These are phyloP conservation scores for Nannizzia gypsea DNA, from an alignment of 2,329 filamentous ascomycete species.

Conservation along the genomic window DNA sequence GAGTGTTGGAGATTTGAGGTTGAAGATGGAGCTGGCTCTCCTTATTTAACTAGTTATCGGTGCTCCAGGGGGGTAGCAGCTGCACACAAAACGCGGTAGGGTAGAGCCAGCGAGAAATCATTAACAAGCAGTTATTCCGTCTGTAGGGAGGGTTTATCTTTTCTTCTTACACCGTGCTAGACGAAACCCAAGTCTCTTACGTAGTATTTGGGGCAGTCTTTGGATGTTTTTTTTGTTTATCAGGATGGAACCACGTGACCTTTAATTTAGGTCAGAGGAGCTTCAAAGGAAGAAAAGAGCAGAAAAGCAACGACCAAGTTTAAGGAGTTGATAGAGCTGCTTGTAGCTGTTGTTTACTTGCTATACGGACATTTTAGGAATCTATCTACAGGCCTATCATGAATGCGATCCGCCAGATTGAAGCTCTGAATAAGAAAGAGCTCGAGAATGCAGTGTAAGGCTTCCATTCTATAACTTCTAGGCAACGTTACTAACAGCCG, in stretches of 20 bases:
- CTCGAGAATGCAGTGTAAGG: conserved; percentile 74
- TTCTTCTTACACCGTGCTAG: neutral
- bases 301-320: neutral
- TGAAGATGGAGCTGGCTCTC: neutral
- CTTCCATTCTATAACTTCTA: neutral
- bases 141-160: neutral
- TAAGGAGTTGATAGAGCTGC: neutral
- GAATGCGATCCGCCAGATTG: conserved; percentile 89
- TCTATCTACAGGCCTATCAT: conserved; percentile 38
- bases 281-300: neutral
- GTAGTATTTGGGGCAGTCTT: neutral
- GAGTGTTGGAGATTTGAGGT: neutral
- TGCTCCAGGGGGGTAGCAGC: neutral
- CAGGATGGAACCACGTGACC: neutral
- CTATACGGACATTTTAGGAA: neutral
- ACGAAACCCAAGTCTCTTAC: neutral
- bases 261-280: neutral
- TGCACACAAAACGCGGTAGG: neutral
- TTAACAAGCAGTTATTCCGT: neutral
- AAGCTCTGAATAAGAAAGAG: conserved; percentile 86
- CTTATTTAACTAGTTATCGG: neutral
- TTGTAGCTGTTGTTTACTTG: neutral
- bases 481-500: neutral
- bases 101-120: neutral
- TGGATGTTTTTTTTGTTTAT: neutral